Evolutionary conservation across 1,139 yeast species (phyloP), one percentile per base, ranked within the genome.

Genomic region (Taiozyma sp.): DNA sequence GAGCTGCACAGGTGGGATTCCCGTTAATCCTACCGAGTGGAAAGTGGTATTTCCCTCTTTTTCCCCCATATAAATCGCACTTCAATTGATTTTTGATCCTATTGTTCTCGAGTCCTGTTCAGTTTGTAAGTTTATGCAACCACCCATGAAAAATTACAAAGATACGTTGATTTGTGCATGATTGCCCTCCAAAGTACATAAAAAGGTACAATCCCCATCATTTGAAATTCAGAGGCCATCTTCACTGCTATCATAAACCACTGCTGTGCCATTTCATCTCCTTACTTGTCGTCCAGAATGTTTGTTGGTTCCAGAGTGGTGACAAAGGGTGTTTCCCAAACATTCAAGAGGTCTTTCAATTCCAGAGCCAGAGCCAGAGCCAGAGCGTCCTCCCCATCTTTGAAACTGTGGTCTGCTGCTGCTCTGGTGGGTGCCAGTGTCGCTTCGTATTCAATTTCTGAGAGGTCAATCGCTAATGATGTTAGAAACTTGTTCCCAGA

Each of bases 401-500:
- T 32, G 35, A 37, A 37, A 37, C 24, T 37, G 9, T 37, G 41
- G 41, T 37, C 41, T 37, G 24, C 24, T 37, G 24, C 41, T 37
- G 41, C 41, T 14, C 13, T 11, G 9, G n/a, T 3, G 4, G 40
- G 9, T 37, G 41, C 41, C 14, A 8, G 44, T 8, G 30, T 41
- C 11, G 46, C 43, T 28, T 28, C 50, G 7, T 44, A 40, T 29
- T 39, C 49, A n/a, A 24, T 44, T n/a, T 40, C 37, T 26, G 45
- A 40, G 6, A 19, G 43, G 8, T 37, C 49, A 7, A 47, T 47
- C 4, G 39, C 45, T n/a, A 50, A 47, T 45, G 53, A 47, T 2
- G 43, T 45, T 14, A 47, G 45, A 21, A 19, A 34, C 6, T 19
- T 44, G 11, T 46, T 50, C 42, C 57, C 56, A 21, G 59, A 56